These are phyloP conservation scores for Raffaelea arxii DNA, from an alignment of 2,329 filamentous ascomycete species.

Conservation along the genomic window DNA sequence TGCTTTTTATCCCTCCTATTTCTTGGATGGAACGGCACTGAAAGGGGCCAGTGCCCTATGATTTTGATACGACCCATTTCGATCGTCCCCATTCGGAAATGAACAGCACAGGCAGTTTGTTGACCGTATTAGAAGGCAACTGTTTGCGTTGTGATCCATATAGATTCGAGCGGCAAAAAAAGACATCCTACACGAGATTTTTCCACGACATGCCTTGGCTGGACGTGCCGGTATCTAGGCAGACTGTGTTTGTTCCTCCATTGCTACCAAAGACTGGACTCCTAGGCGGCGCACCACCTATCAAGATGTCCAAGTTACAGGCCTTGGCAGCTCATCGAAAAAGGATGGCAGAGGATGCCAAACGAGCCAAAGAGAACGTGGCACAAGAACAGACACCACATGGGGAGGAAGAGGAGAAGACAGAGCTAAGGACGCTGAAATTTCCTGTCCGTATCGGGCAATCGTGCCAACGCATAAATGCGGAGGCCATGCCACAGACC, in stretches of 20 bases:
- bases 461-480: too few relatives aligned
- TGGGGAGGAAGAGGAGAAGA: constrained; percentile 15
- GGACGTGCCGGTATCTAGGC: constrained; percentile 55
- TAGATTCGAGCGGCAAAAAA: not conserved
- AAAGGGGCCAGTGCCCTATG: too few relatives aligned
- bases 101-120: constrained; percentile 1
- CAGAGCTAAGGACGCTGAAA: constrained; percentile 13
- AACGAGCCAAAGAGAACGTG: constrained; percentile 17
- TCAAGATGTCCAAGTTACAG: constrained; percentile 82
- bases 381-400: not conserved
- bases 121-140: constrained; percentile 8
- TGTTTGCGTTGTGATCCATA: not conserved
- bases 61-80: too few relatives aligned
- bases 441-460: constrained; percentile 8
- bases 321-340: constrained; percentile 79
- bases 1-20: too few relatives aligned
- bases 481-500: too few relatives aligned
- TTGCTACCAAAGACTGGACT: constrained; percentile 53
- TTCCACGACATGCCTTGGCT: constrained; percentile 86
- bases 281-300: constrained; percentile 60
- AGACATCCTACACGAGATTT: constrained; percentile 41
- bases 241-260: constrained; percentile 53
- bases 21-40: too few relatives aligned
- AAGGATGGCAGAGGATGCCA: constrained; percentile 65
- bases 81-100: not conserved